phyloP scores from a whole-genome alignment of 306 rosid species.

The Citrullus amarus region DNA sequence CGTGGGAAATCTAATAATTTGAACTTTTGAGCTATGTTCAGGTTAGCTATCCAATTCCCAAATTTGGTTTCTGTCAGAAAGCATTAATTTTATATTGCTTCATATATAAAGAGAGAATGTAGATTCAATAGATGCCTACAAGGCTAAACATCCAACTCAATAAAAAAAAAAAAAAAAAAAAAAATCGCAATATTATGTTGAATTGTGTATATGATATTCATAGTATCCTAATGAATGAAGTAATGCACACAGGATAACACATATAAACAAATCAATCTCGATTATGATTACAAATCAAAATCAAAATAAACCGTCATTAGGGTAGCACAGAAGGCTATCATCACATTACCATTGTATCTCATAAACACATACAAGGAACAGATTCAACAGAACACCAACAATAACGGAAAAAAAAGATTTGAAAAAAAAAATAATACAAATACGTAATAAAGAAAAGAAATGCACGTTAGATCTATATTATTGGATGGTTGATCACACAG shows the following conservation, averaged over 20 bases:
- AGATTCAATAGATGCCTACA: neutral
- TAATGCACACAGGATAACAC: neutral
- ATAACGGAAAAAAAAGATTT: neutral
- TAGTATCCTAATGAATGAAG: neutral
- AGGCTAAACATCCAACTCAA: neutral
- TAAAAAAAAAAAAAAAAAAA: too few relatives aligned
- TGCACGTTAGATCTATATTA: neutral
- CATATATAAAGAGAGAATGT: neutral
- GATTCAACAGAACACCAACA: neutral
- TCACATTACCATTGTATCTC: neutral
- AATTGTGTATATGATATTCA: neutral
- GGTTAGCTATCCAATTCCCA: neutral
- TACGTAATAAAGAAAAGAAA: neutral
- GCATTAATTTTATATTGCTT: neutral
- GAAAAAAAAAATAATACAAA: neutral
- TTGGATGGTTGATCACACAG: neutral
- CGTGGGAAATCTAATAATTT: too few relatives aligned
- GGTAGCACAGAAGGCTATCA: neutral
- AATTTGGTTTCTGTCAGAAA: neutral
- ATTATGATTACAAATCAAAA: neutral
- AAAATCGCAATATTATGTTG: too few relatives aligned
- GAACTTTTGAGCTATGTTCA: too few relatives aligned
- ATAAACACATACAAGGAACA: neutral
- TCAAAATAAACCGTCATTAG: neutral
- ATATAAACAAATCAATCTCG: neutral